A percentile compares a stretch with the other conserved stretches of the same genome.
These are phyloP conservation scores for Tolypocladium sp. DNA, from an alignment of 2,329 filamentous ascomycete genomes.

Conservation along the genomic window DNA sequence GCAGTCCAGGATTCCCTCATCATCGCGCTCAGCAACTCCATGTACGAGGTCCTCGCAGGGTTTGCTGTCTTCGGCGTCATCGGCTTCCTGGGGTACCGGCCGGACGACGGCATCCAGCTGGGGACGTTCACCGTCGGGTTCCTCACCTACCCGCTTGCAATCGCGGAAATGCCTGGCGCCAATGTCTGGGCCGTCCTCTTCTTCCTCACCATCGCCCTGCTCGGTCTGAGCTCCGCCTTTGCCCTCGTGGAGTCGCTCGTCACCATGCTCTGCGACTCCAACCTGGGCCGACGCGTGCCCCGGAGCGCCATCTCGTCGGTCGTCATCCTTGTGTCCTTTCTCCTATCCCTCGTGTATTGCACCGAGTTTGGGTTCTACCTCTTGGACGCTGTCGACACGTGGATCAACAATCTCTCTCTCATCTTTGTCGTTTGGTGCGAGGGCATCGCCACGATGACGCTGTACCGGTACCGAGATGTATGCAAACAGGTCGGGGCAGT, in stretches of 20 bases:
- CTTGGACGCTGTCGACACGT: slow-evolving; percentile 41
- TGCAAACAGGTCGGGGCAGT: slow-evolving; percentile 27
- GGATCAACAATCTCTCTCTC: slow-evolving; percentile 41
- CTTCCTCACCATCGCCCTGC: background rate
- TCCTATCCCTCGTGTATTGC: slow-evolving; percentile 42
- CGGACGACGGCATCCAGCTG: background rate
- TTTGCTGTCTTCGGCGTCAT: background rate
- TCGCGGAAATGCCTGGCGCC: background rate
- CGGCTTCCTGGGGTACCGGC: background rate
- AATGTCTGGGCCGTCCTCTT: background rate
- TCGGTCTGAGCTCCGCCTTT: background rate
- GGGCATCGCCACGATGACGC: slow-evolving; percentile 37
- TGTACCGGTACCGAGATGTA: slow-evolving; percentile 38
- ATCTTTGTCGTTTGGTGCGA: slow-evolving; percentile 42
- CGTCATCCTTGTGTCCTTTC: slow-evolving; percentile 33
- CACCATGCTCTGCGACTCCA: slow-evolving; percentile 39
- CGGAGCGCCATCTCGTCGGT: slow-evolving; percentile 30
- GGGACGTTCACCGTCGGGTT: background rate
- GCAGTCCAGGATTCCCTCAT: background rate
- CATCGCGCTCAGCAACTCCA: background rate
- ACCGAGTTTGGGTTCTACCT: slow-evolving; percentile 33
- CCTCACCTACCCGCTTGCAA: background rate
- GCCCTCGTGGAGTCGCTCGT: slow-evolving; percentile 25
- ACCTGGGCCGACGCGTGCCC: slow-evolving; percentile 26
- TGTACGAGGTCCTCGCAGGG: background rate